Conservation (phyloP, 805 yeast genomes). For the Novakomyces olei region DNA sequence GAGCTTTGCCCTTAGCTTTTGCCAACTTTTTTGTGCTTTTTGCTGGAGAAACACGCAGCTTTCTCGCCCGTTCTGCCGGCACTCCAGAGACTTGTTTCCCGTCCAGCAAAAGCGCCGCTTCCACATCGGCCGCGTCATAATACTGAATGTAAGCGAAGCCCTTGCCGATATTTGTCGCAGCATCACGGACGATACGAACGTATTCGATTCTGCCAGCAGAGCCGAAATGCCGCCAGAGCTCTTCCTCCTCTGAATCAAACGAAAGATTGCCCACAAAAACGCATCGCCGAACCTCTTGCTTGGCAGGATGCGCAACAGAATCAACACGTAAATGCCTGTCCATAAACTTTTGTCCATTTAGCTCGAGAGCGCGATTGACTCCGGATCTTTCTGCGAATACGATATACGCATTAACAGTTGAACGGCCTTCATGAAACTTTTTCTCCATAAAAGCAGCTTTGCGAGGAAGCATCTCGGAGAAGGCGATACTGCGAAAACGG, state of each 20-base stretch:
- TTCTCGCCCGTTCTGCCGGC: conserved; percentile 24
- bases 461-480: conserved; percentile 69
- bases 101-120: conserved; percentile 57
- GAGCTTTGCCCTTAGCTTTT: conserved; percentile 4
- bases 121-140: conserved; percentile 39
- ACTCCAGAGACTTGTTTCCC: conserved; percentile 30
- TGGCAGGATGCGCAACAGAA: conserved; percentile 72
- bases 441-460: conserved; percentile 75
- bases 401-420: conserved; percentile 69
- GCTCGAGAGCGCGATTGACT: conserved; percentile 21
- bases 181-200: conserved; percentile 75
- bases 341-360: conserved; percentile 48
- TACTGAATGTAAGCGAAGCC: conserved; percentile 95
- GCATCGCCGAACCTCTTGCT: conserved; percentile 57
- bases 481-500: conserved; percentile 81
- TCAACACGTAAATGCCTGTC: conserved; percentile 74
- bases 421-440: conserved; percentile 52
- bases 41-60: conserved; percentile 57
- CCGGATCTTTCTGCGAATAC: conserved; percentile 40
- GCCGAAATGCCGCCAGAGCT: conserved; percentile 57
- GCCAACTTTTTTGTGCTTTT: conserved; percentile 18
- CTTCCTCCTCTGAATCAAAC: conserved; percentile 80
- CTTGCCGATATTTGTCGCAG: conserved; percentile 85
- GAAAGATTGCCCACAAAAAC: conserved; percentile 86
- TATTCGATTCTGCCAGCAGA: conserved; percentile 56